These are phyloP conservation scores for Syncephalis fuscata DNA, from an alignment of 371 early-diverging fungal species.

Conservation along the genomic window DNA sequence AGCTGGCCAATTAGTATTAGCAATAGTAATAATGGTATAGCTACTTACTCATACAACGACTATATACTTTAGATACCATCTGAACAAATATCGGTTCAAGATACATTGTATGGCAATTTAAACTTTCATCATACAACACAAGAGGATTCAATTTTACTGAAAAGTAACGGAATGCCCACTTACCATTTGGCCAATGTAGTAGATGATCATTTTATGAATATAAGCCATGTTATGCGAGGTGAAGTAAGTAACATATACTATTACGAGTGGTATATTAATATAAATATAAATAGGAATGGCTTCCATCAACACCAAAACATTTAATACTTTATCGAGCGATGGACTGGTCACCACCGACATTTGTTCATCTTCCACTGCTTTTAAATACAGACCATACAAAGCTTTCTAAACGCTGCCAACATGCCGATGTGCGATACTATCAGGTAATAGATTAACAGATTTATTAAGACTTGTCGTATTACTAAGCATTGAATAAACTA, in stretches of 20 bases:
- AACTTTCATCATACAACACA: conserved; percentile 46
- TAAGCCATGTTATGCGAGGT: conserved; percentile 85
- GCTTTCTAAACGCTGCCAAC: conserved; percentile 68
- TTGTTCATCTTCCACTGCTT: conserved; percentile 79
- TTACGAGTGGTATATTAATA: neutral
- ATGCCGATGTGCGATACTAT: conserved; percentile 58
- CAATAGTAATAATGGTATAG: no score
- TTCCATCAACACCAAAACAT: conserved; percentile 86
- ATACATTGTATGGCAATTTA: conserved; percentile 60
- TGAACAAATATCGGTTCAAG: conserved; percentile 40
- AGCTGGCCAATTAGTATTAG: no score
- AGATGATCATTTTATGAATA: conserved; percentile 81
- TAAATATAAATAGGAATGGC: conserved; percentile 53
- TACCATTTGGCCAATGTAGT: conserved; percentile 93
- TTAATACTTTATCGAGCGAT: conserved; percentile 64
- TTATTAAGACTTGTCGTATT: neutral
- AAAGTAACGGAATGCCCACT: conserved; percentile 85
- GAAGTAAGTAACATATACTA: conserved; percentile 26
- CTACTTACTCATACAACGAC: no score
- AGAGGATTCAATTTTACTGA: conserved; percentile 83
- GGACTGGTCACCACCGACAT: conserved; percentile 62
- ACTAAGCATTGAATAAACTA: conserved; percentile 10
- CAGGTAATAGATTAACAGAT: conserved; percentile 10
- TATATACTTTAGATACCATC: conserved; percentile 26
- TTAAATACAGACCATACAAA: conserved; percentile 70